A percentile compares a stretch with the other conserved stretches of the same genome.
These are phyloP conservation scores for Ustanciosporium gigantosporum DNA, from an alignment of 1,284 basidiomycete genomes.

Conservation along the genomic window DNA sequence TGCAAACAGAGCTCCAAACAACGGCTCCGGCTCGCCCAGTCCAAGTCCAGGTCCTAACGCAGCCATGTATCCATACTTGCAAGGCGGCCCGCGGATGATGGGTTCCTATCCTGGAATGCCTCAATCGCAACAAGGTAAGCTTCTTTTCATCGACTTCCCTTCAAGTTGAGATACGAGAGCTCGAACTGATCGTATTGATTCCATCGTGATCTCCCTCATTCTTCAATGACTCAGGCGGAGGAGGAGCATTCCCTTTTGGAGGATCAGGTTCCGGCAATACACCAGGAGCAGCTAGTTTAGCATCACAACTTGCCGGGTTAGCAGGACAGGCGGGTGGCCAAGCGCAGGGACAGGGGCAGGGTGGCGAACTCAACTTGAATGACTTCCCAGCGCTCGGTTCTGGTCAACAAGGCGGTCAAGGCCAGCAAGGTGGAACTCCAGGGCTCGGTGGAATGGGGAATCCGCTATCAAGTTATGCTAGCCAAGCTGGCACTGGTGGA, in stretches of 20 bases:
- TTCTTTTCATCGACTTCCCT: too few relatives aligned
- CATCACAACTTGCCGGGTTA: conserved; percentile 31
- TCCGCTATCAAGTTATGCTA: conserved; percentile 46
- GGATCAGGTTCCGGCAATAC: conserved; percentile 38
- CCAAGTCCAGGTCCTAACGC: conserved; percentile 12
- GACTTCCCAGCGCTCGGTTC: conserved; percentile 50
- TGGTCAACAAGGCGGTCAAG: conserved; percentile 22
- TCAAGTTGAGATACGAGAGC: too few relatives aligned
- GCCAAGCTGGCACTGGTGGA: conserved; percentile 43
- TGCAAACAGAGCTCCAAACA: conserved; percentile 29
- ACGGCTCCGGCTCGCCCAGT: conserved; percentile 13
- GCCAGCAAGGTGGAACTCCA: conserved; percentile 35
- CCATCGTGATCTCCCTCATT: background rate
- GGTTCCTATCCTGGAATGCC: conserved; percentile 39
- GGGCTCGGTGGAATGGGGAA: conserved; percentile 26
- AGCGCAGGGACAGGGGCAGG: conserved; percentile 36
- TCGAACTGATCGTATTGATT: too few relatives aligned
- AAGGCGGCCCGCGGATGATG: conserved; percentile 46
- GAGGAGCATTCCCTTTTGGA: conserved; percentile 41
- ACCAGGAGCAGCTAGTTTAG: conserved; percentile 34
- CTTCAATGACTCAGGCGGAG: conserved; percentile 10
- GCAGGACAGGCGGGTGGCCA: conserved; percentile 31
- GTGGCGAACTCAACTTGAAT: conserved; percentile 40
- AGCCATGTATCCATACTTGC: conserved; percentile 43
- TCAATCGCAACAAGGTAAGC: conserved; percentile 37